Percentiles rank a stretch among this genome's conserved stretches.
phyloP scores from a whole-genome alignment of 2,329 filamentous ascomycete genomes.

The Calycina marina region DNA sequence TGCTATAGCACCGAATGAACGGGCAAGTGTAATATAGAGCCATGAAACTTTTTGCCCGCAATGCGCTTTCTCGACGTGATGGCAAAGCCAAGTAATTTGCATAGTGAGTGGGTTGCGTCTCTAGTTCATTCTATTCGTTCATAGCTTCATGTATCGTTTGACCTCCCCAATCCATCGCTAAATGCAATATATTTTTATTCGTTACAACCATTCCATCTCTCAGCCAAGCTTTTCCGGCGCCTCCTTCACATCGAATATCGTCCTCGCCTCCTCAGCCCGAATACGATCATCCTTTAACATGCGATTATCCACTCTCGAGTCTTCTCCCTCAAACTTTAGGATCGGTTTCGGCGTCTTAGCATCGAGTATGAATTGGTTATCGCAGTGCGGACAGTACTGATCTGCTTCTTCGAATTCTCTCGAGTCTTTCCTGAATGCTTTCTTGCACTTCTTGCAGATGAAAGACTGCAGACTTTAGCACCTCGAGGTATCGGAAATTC shows the following conservation, averaged over 20 bases:
- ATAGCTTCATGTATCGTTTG: slow-evolving; percentile 7
- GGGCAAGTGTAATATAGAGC: slow-evolving; percentile 23
- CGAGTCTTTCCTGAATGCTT: slow-evolving; percentile 91
- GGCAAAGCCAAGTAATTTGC: too few species aligned
- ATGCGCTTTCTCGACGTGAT: neutral
- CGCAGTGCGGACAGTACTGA: slow-evolving; percentile 97
- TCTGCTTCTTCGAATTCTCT: slow-evolving; percentile 89
- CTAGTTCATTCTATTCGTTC: too few species aligned
- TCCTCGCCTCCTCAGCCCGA: slow-evolving; percentile 37
- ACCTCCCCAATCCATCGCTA: slow-evolving; percentile 17
- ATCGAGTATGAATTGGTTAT: slow-evolving; percentile 95
- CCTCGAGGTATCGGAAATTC: neutral
- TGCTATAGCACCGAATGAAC: slow-evolving; percentile 12
- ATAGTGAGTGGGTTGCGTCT: too few species aligned
- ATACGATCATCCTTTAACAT: slow-evolving; percentile 90
- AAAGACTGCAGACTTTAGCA: slow-evolving; percentile 37
- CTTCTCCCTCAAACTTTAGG: slow-evolving; percentile 80
- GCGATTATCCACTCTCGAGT: slow-evolving; percentile 68
- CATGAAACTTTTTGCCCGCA: too few species aligned
- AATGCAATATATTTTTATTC: too few species aligned
- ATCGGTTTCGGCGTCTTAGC: slow-evolving; percentile 71
- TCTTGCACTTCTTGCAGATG: slow-evolving; percentile 97
- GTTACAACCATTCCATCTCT: too few species aligned
- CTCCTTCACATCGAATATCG: slow-evolving; percentile 64
- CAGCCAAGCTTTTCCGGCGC: slow-evolving; percentile 65